A percentile compares a stretch with the other conserved stretches of the same genome.
phyloP scores from a whole-genome alignment of 352 stramenopile genomes.

The Halophytophthora polymorphica region DNA sequence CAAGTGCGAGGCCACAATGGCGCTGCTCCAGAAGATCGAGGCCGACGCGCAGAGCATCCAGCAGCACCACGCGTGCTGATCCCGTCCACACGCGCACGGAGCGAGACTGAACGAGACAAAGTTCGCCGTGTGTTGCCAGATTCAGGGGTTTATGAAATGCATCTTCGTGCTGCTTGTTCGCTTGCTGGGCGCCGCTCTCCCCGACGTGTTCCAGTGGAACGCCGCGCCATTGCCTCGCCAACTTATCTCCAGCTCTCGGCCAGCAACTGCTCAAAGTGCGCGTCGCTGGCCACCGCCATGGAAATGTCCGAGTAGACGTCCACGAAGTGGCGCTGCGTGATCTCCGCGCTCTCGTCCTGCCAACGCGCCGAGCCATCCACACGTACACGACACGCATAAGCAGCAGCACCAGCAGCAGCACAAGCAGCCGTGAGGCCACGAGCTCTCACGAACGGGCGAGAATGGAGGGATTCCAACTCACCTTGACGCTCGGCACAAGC shows the following conservation, averaged over 20 bases:
- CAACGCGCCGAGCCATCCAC: background rate
- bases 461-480: background rate
- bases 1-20: conserved; percentile 40
- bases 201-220: background rate
- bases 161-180: conserved; percentile 6
- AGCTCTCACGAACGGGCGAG: too few relatives aligned
- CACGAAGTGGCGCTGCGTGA: conserved; percentile 56
- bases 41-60: conserved; percentile 23
- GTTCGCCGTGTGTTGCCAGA: too few relatives aligned
- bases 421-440: too few relatives aligned
- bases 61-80: conserved; percentile 4
- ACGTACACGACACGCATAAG: conserved; percentile 1
- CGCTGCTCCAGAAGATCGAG: conserved; percentile 45
- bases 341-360: conserved; percentile 23
- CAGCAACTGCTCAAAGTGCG: conserved; percentile 63
- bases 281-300: conserved; percentile 50
- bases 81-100: too few relatives aligned
- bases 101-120: too few relatives aligned
- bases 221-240: too few relatives aligned
- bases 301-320: conserved; percentile 77
- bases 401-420: background rate
- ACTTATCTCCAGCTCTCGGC: conserved; percentile 64
- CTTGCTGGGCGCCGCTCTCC: background rate
- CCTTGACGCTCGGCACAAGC: conserved; percentile 13
- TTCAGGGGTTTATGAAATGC: background rate